Evolutionary conservation across 208 protist species (phyloP), one percentile per base, ranked within the genome.

Genomic region (Leishmania major): DNA sequence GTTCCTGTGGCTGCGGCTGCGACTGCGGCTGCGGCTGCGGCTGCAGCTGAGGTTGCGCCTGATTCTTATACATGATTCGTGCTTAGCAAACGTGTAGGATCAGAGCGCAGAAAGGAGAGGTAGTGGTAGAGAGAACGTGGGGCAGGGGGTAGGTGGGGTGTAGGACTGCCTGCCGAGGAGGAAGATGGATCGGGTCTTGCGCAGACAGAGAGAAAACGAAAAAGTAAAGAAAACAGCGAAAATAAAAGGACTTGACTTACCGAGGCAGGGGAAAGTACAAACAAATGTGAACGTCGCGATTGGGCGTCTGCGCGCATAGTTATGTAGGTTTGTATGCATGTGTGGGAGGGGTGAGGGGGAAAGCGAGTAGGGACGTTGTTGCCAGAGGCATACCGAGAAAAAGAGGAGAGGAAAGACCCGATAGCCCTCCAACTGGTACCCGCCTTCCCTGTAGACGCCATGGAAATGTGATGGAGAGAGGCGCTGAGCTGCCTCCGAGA

Each of bases 21-120:
- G 0, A 0, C 66, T 83, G 71, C n/a, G 64, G 71, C 47, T 60
- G 75, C 47, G 47, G 75, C 62, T 80, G 77, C 45, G 7, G 8
- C 45, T 47, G 45, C 45, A 8, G 45, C 64, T 80, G 77, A 47
- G 31, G 77, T 51, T n/a, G 64, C 3, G 7, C 64, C 28, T 80
- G 77, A 43, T 80, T 64, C 47, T 80, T 80, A 64, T 80, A 80
- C 77, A 80, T 80, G 45, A 40, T 73, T 55, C 53, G 60, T 79
- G 37, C n/a, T 70, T 40, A 55, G 37, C 43, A 62, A 62, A 45
- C 70, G 77, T 62, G 49, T 55, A 80, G 71, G 80, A 87, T 87
- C 82, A 55, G 77, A 83, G 84, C 77, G 53, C 53, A 49, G 67
- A 72, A 74, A 55, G 1, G 22, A 31, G 45, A 51, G 37, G n/a